A percentile compares a stretch with the other conserved stretches of the same genome.
Conservation (phyloP, 768 basidiomycete species). For the Russula ochroleuca region DNA sequence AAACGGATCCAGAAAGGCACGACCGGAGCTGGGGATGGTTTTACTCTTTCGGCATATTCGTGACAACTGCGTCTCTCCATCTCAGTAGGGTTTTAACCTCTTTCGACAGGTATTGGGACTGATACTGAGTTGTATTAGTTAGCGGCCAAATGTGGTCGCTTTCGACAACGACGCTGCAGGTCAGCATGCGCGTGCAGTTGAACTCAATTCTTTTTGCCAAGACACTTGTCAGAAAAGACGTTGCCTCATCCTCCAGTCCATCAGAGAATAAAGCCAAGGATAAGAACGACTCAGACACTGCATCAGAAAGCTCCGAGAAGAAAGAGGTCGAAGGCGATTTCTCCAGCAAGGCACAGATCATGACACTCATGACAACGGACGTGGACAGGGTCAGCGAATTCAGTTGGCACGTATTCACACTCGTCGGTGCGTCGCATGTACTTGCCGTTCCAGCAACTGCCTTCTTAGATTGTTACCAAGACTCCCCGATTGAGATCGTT, state of each 20-base stretch:
- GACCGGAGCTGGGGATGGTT: slow-evolving; percentile 72
- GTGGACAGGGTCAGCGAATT: slow-evolving; percentile 88
- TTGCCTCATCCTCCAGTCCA: slow-evolving; percentile 56
- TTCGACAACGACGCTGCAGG: slow-evolving; percentile 64
- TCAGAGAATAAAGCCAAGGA: slow-evolving; percentile 30
- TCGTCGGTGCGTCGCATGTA: slow-evolving; percentile 50
- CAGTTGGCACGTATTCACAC: slow-evolving; percentile 68
- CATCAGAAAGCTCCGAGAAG: slow-evolving; percentile 43
- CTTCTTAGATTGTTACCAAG: slow-evolving; percentile 36
- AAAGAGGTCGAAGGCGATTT: slow-evolving; percentile 50
- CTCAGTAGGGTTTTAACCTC: slow-evolving; percentile 37
- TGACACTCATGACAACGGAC: slow-evolving; percentile 95
- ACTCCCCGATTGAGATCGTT: slow-evolving; percentile 72
- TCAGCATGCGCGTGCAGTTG: slow-evolving; percentile 66
- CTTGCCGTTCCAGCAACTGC: not conserved
- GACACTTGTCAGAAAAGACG: slow-evolving; percentile 80
- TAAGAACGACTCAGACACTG: slow-evolving; percentile 21
- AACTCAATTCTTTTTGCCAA: slow-evolving; percentile 84
- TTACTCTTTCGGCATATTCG: slow-evolving; percentile 50
- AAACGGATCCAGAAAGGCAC: slow-evolving; percentile 53
- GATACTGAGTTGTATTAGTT: slow-evolving; percentile 37
- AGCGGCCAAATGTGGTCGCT: slow-evolving; percentile 70
- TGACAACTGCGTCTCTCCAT: slow-evolving; percentile 41
- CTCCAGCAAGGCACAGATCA: slow-evolving; percentile 67
- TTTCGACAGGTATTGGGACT: slow-evolving; percentile 7